Conservation (phyloP, 345 rosid species). For the Orychophragmus violaceus region DNA sequence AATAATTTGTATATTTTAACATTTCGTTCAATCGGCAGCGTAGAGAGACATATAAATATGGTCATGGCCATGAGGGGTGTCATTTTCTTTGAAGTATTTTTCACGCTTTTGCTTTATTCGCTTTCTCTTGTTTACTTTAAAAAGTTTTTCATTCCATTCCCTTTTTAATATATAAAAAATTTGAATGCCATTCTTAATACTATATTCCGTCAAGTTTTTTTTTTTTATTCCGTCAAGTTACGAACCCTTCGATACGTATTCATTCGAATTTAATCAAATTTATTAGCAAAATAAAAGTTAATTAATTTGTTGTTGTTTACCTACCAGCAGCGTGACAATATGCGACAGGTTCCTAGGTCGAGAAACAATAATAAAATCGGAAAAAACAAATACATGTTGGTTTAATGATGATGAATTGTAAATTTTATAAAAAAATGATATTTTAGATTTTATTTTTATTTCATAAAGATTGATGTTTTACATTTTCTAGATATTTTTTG, state of each 20-base stretch:
- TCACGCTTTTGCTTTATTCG: constrained; percentile 13
- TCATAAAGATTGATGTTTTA: no score
- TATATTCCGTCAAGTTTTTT: not conserved
- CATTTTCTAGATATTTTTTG: no score
- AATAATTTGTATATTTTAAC: no score
- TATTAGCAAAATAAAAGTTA: not conserved
- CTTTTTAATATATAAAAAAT: not conserved
- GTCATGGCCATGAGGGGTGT: not conserved
- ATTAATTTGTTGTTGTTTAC: constrained; percentile 3
- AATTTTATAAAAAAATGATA: no score
- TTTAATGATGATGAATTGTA: no score
- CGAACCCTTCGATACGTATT: not conserved
- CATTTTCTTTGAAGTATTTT: not conserved
- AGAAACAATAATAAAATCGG: not conserved
- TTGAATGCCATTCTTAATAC: not conserved
- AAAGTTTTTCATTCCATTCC: not conserved
- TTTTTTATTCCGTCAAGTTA: not conserved
- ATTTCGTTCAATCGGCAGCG: not conserved
- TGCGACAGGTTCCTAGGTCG: not conserved
- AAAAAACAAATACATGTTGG: not conserved
- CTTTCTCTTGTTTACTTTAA: constrained; percentile 1
- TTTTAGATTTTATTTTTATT: no score
- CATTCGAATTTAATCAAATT: not conserved
- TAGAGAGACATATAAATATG: not conserved
- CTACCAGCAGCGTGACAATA: not conserved